Evolutionary conservation across 257 asterid species (phyloP).

Genomic region (Vinca minor): DNA sequence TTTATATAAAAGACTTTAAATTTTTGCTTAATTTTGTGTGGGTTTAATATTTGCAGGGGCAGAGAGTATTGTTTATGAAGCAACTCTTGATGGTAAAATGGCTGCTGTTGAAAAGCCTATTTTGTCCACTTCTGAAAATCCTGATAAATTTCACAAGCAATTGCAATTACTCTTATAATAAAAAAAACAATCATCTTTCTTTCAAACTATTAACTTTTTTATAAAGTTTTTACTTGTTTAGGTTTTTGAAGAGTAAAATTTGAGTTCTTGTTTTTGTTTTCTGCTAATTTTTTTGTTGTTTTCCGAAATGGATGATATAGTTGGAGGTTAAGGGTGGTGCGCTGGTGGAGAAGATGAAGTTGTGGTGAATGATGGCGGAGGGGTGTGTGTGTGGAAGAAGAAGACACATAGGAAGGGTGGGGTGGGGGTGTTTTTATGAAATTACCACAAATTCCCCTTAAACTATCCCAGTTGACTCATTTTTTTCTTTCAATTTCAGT

Average conservation of each 20-base stretch:
- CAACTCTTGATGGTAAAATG: conserved; percentile 50
- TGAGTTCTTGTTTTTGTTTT: neutral
- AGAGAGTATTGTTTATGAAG: conserved; percentile 82
- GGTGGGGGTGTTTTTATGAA: no score
- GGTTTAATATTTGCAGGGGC: conserved; percentile 48
- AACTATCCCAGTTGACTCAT: no score
- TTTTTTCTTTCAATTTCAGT: no score
- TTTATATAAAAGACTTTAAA: neutral
- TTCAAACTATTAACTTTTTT: neutral
- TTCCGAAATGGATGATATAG: no score
- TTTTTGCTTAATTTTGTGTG: neutral
- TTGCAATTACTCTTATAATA: conserved; percentile 66
- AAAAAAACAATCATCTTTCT: neutral
- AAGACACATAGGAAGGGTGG: no score
- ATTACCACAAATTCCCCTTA: no score
- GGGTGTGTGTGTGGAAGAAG: no score
- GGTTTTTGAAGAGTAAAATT: neutral
- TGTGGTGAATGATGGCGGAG: no score
- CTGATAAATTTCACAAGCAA: conserved; percentile 70
- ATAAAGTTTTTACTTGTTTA: neutral
- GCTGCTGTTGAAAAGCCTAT: conserved; percentile 79
- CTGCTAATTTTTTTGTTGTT: neutral
- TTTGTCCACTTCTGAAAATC: conserved; percentile 66
- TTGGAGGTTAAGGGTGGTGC: no score
- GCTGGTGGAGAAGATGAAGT: no score